Conservation (phyloP, 805 yeast species). For the Candida vartiovaarae region DNA sequence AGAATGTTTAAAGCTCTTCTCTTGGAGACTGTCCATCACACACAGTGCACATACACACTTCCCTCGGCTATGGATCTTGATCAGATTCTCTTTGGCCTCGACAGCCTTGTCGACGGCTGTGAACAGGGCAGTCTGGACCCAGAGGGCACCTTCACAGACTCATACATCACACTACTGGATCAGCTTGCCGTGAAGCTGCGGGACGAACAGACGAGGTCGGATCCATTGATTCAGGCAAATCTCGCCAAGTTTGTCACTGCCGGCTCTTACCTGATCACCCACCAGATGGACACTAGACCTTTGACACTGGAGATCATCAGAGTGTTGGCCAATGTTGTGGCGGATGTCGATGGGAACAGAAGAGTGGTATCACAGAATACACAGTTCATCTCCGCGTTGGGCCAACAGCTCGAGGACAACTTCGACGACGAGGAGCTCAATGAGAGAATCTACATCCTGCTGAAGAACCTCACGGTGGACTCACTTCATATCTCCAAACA, state of each 20-base stretch:
- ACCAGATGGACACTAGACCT: slow-evolving; percentile 1
- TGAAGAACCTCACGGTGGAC: slow-evolving; percentile 18
- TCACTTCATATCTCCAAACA: slow-evolving; percentile 8
- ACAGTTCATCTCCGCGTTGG: slow-evolving; percentile 6
- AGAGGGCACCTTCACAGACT: slow-evolving; percentile 16
- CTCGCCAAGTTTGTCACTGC: slow-evolving; percentile 11
- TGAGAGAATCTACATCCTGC: slow-evolving; percentile 10
- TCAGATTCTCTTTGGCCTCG: slow-evolving; percentile 20
- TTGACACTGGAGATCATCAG: slow-evolving; percentile 15
- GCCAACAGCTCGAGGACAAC: slow-evolving; percentile 9
- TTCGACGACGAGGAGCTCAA: slow-evolving; percentile 19
- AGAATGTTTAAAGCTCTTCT: too few relatives aligned
- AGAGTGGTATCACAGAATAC: slow-evolving; percentile 3
- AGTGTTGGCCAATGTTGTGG: slow-evolving; percentile 22
- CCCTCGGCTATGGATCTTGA: slow-evolving; percentile 17
- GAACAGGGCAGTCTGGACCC: slow-evolving; percentile 4
- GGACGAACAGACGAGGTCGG: slow-evolving; percentile 11
- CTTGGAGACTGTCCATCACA: too few relatives aligned
- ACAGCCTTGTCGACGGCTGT: slow-evolving; percentile 16
- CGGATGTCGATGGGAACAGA: slow-evolving; percentile 21
- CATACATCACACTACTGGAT: slow-evolving; percentile 17
- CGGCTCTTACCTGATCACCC: slow-evolving; percentile 7
- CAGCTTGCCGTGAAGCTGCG: slow-evolving; percentile 19
- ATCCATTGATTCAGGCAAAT: slow-evolving; percentile 11
- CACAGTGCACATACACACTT: too few relatives aligned